Evolutionary conservation across 768 basidiomycete species (phyloP), one percentile per base, ranked within the genome.

Genomic region (Tylopilus balloui): DNA sequence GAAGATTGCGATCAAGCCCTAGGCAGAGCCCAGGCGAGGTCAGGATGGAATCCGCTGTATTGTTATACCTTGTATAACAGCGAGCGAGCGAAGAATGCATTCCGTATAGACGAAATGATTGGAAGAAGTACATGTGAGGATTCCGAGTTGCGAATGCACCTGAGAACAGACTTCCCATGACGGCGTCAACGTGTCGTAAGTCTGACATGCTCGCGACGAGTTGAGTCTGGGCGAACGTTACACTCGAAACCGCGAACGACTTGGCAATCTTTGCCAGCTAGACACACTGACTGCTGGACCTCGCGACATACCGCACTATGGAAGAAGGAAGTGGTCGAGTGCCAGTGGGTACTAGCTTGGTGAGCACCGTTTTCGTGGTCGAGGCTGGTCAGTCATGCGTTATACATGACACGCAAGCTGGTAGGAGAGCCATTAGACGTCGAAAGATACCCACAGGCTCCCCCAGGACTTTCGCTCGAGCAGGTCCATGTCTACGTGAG

Each of bases 401-500:
- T 28, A 32, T 47, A 20, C 36, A 4, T 10, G 6, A 9, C 20
- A 37, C 20, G 2, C 52, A 42, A 66, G 63, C 27, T 71, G 40
- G 49, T 71, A 6, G 74, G 76, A 53, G 69, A 71, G 24, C 74
- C 75, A 13, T 61, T 88, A 15, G 81, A 88, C 44, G 79, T 81
- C 1, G 73, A 81, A 20, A 67, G 67, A 8, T 89, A 89, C 59
- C 78, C 81, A 4, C 61, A 71, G 28, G 76, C 81, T 0, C 86
- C 86, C 2, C 49, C 65, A 2, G 75, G 69, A 21, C 71, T 89
- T 15, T 51, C 72, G 55, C 69, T 89, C 34, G 75, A 84, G 61
- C 87, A 88, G 62, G 84, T 89, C 11, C 84, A 89, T 62, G 66
- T 88, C 32, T 89, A 80, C 59, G 78, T 86, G 4, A 74, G 88